Base-by-base conservation (phyloP, 2,329 filamentous ascomycete species). In the Sclerotinia nivalis region DNA sequence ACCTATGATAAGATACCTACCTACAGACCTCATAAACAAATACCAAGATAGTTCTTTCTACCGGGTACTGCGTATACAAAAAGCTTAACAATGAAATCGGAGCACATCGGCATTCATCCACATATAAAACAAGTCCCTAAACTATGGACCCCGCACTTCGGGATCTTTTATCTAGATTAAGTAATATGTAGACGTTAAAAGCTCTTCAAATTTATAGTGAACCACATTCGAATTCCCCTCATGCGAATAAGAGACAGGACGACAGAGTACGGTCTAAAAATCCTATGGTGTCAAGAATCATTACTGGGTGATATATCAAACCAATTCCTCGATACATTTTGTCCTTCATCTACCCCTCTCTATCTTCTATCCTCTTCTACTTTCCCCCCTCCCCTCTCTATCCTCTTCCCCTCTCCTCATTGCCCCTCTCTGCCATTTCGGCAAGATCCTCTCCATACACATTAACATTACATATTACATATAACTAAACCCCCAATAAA, bases 151-250 rank as follows among this genome's bases (percentile, higher is more conserved):
- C 25, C 31, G 28, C 66, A 60, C 43, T n/a, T 60, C 43, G 43
- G 64, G 66, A 68, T 68, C 54, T 60, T 47, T 68, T 68, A 59
- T 37, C 66, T 37, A 37, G 9, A 60, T 50, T 10, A 8, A 49
- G 66, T 49, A 68, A 59, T 47, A 20, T 49, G 12, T 64, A 50
- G 50, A 31, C n/a, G 3, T 28, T 40, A 6, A 12, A 40, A 40
- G 37, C 37, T 56, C 22, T 22, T 34, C 20, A 9, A 18, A 31
- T 34, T 9, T 37, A 37, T 12, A 37, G 37, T 40, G 37, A 40
- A 40, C 54, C 31, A 37, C 9, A 37, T 2, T 22, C 12, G 22
- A 20, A 56, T 56, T 34, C 18, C 20, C 6, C 28, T 22, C 40
- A 43, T 43, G 13, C 13, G 40, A 43, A 15, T 43, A 2, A 43